These are phyloP conservation scores for Sporothrix sp. DNA, from an alignment of 2,329 filamentous ascomycete genomes.

Conservation along the genomic window DNA sequence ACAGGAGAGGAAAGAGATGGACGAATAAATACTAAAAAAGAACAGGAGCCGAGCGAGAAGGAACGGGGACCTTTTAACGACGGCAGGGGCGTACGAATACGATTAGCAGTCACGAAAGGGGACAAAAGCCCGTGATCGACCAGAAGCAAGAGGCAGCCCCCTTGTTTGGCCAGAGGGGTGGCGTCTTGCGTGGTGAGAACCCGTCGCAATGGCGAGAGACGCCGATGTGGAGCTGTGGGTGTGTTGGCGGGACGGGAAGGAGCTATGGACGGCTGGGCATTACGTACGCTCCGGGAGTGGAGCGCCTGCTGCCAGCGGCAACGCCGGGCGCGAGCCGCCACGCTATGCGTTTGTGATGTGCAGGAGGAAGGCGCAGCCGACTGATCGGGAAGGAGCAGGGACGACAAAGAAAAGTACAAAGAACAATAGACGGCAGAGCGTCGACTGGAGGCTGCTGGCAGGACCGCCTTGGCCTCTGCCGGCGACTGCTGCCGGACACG, in stretches of 20 bases:
- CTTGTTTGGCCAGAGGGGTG: no score
- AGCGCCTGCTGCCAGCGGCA: not conserved
- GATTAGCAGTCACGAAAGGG: no score
- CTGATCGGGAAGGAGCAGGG: not conserved
- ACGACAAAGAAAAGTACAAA: not conserved
- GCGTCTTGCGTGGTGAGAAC: no score
- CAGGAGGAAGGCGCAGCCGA: not conserved
- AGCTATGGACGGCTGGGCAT: not conserved
- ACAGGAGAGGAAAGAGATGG: not conserved
- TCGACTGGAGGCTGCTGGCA: not conserved
- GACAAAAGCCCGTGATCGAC: no score
- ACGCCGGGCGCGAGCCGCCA: not conserved
- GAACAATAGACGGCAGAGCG: not conserved
- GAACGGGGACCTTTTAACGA: not conserved
- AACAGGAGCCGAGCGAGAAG: not conserved
- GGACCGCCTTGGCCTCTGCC: no score
- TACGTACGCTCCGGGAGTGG: not conserved
- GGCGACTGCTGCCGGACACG: not conserved
- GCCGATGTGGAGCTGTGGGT: not conserved
- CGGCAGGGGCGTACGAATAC: not conserved
- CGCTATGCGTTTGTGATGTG: not conserved
- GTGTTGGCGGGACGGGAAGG: not conserved
- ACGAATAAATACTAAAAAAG: slow-evolving; percentile 5
- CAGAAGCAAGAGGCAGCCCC: no score
- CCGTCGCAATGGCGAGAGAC: no score